A percentile compares a stretch with the other conserved stretches of the same genome.
phyloP scores from a whole-genome alignment of 2,329 filamentous ascomycete species.

The Penicillium sp. region DNA sequence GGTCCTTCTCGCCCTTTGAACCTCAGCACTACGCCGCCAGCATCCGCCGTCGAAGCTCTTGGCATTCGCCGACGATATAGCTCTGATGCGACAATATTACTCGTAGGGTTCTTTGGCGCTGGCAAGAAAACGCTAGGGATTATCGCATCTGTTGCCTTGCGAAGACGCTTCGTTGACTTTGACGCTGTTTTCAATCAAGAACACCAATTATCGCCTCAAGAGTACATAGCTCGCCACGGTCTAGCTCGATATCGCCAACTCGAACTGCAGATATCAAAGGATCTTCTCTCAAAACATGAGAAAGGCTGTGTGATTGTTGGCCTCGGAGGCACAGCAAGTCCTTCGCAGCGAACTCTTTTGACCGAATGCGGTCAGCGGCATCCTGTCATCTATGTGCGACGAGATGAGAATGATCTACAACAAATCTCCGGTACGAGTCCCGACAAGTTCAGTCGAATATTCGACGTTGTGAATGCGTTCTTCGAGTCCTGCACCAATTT shows the following conservation, averaged over 20 bases:
- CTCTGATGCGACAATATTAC: conserved; percentile 55
- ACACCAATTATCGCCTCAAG: conserved; percentile 60
- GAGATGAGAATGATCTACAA: conserved; percentile 49
- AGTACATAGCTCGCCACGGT: conserved; percentile 63
- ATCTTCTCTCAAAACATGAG: conserved; percentile 52
- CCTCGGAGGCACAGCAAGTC: conserved; percentile 66
- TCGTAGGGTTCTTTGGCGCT: conserved; percentile 70
- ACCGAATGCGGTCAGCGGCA: conserved; percentile 62
- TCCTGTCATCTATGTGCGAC: conserved; percentile 68
- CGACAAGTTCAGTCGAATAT: conserved; percentile 26
- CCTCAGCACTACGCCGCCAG: background rate
- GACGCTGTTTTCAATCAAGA: conserved; percentile 59
- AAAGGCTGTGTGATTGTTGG: conserved; percentile 67
- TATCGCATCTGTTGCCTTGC: conserved; percentile 70
- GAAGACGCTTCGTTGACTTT: conserved; percentile 66
- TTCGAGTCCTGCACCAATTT: conserved; percentile 32
- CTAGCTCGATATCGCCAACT: conserved; percentile 61
- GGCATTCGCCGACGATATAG: conserved; percentile 19
- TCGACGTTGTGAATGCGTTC: conserved; percentile 39
- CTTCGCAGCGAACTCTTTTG: conserved; percentile 60
- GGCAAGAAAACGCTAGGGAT: conserved; percentile 74
- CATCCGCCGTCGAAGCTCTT: background rate
- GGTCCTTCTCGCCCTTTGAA: background rate
- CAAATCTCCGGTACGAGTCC: conserved; percentile 27
- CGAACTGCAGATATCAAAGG: conserved; percentile 62